Base-by-base conservation (phyloP, 768 basidiomycete genomes). In the Agaricus blazei region DNA sequence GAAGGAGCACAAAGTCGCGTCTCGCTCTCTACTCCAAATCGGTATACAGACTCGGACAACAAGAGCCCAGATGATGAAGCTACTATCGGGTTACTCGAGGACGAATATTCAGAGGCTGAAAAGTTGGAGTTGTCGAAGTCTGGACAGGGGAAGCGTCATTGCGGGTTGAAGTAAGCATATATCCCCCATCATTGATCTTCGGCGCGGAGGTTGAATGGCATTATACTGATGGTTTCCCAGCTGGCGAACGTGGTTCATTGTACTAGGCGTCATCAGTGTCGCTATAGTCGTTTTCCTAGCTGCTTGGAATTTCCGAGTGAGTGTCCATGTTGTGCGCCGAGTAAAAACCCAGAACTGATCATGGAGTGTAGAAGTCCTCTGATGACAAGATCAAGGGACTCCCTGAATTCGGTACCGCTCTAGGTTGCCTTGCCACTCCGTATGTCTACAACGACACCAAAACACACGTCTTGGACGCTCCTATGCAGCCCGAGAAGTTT, bases 331-430 rank as follows among this genome's bases (percentile, higher is more conserved):
- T 34, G 7, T 34, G 34, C 34, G 7, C 34, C 2, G 7, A 34
- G 11, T 34, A 8, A 34, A 19, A 19, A 51, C 34, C 34, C 34
- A 34, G 34, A 34, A 56, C 34, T 45, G 36, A 9, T 46, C 29
- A n/a, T 36, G 34, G 23, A 50, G 14, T 31, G 12, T 58, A 83
- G 82, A 74, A 75, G 37, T 62, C 72, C 0, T 75, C 77, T 1
- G 78, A 78, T 11, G 1, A 34, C 34, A 34, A 80, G 9, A 67
- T 83, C 5, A 82, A 84, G 60, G 64, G 67, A n/a, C 79, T 83
- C 75, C 83, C 83, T 0, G 71, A 64, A 27, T 84, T 75, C 68
- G 75, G 79, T 65, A 73, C 67, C 3, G 79, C 79, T 5, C 72
- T 83, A 0, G 79, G 79, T 8, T 84, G 82, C 63, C 59, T 68